phyloP scores from a whole-genome alignment of 1,284 basidiomycete genomes.

The Cutaneotrichosporon sp. region DNA sequence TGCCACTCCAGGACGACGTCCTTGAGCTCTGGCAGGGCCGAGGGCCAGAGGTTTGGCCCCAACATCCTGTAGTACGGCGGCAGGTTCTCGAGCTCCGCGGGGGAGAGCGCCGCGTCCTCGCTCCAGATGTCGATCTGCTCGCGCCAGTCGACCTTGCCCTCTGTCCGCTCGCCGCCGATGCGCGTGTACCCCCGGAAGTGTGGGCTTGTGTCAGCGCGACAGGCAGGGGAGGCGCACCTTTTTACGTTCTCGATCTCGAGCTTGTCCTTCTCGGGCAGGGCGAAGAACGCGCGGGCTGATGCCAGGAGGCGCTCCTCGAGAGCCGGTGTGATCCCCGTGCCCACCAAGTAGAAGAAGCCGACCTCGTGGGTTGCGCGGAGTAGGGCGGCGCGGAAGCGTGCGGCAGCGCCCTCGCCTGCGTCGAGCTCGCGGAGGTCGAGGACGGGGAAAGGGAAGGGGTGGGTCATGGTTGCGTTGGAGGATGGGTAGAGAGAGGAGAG shows the following conservation, averaged over 20 bases:
- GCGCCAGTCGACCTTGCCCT: constrained; percentile 22
- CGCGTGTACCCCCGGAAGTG: constrained; percentile 26
- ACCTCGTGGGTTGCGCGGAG: constrained; percentile 23
- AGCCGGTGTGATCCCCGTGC: constrained; percentile 32
- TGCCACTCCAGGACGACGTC: constrained; percentile 21
- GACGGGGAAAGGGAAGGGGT: constrained; percentile 19
- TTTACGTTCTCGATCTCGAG: constrained; percentile 38
- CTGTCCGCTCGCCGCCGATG: constrained; percentile 21
- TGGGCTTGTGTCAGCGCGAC: constrained; percentile 14
- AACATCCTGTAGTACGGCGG: constrained; percentile 21
- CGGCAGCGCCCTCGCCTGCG: constrained; percentile 6
- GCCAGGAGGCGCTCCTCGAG: constrained; percentile 32
- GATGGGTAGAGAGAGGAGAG: no score
- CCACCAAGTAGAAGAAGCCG: constrained; percentile 45
- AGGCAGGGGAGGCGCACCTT: constrained; percentile 10
- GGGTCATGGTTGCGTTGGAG: neutral
- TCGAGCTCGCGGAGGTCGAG: constrained; percentile 25
- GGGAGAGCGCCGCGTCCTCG: constrained; percentile 10
- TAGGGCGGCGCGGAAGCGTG: constrained; percentile 14
- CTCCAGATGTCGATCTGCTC: constrained; percentile 24
- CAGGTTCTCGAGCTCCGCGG: neutral
- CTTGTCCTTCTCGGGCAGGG: constrained; percentile 35
- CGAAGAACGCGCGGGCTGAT: constrained; percentile 36
- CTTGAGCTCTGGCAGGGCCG: constrained; percentile 7
- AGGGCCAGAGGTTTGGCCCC: constrained; percentile 25